A percentile compares a stretch with the other conserved stretches of the same genome.
Conservation (phyloP, 169 alveolate genomes). For the Babesia gibsoni region DNA sequence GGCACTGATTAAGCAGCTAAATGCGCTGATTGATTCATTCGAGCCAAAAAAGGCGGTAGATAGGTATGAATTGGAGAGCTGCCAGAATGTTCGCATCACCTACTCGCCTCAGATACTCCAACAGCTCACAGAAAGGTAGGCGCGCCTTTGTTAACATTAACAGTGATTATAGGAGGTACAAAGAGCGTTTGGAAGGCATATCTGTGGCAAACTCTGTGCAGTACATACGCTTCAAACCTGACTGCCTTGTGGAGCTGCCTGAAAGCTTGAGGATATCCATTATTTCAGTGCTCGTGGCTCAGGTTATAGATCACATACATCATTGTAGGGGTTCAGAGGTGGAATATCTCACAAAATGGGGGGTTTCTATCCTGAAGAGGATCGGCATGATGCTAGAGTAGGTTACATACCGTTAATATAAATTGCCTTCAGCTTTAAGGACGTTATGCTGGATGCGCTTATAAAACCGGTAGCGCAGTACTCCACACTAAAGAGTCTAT, state of each 20-base stretch:
- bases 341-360: slow-evolving; percentile 48
- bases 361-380: slow-evolving; percentile 23
- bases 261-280: slow-evolving; percentile 37
- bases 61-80: neutral
- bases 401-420: neutral
- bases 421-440: slow-evolving; percentile 23
- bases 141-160: neutral
- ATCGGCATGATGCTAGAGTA: slow-evolving; percentile 52
- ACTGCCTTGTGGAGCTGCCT: slow-evolving; percentile 27
- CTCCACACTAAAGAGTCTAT: slow-evolving; percentile 29
- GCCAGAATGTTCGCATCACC: slow-evolving; percentile 14
- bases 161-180: slow-evolving; percentile 42
- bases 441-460: slow-evolving; percentile 26
- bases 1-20: slow-evolving; percentile 23
- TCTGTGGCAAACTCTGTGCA: slow-evolving; percentile 58
- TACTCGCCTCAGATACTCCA: slow-evolving; percentile 35
- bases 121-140: slow-evolving; percentile 46
- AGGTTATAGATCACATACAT: slow-evolving; percentile 45
- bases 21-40: slow-evolving; percentile 24
- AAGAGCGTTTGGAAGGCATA: slow-evolving; percentile 48
- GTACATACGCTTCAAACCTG: slow-evolving; percentile 54
- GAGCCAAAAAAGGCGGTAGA: neutral
- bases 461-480: slow-evolving; percentile 54
- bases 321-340: slow-evolving; percentile 9
- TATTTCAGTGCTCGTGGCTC: slow-evolving; percentile 38